Percentiles rank a stretch among this genome's conserved stretches.
These are phyloP conservation scores for Orobanche coerulescens DNA, from an alignment of 257 asterid genomes.

Conservation along the genomic window DNA sequence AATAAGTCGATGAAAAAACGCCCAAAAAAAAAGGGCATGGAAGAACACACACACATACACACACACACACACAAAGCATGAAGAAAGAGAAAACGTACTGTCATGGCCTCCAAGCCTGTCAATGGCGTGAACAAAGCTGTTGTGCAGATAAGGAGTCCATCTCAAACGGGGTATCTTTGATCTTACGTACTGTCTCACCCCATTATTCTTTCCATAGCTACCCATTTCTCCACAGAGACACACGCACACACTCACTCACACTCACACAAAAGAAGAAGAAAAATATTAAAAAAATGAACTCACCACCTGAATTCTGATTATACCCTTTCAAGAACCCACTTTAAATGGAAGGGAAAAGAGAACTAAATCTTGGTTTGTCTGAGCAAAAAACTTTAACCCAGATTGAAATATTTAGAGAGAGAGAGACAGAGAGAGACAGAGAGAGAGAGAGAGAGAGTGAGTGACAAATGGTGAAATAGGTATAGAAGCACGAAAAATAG, in stretches of 20 bases:
- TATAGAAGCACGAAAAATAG: not conserved
- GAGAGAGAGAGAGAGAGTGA: not conserved
- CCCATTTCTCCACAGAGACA: not conserved
- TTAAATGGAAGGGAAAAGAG: not conserved
- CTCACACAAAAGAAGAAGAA: not conserved
- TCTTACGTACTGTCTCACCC: conserved; percentile 70
- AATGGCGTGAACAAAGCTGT: conserved; percentile 63
- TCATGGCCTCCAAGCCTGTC: conserved; percentile 68
- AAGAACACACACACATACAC: too few relatives aligned
- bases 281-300: too few relatives aligned
- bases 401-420: too few relatives aligned
- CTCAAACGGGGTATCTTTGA: conserved; percentile 67
- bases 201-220: conserved; percentile 31
- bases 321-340: not conserved
- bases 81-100: conserved; percentile 27
- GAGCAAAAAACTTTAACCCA: not conserved
- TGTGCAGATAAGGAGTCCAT: conserved; percentile 94
- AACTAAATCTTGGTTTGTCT: not conserved
- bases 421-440: too few relatives aligned
- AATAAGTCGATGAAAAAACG: too few relatives aligned
- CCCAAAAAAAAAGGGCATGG: too few relatives aligned
- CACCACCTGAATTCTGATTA: too few relatives aligned
- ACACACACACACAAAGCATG: not conserved
- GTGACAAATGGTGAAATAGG: not conserved
- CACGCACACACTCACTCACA: not conserved